Evolutionary conservation across 2,329 filamentous ascomycete species (phyloP).

Genomic region (Zarea fungicola): DNA sequence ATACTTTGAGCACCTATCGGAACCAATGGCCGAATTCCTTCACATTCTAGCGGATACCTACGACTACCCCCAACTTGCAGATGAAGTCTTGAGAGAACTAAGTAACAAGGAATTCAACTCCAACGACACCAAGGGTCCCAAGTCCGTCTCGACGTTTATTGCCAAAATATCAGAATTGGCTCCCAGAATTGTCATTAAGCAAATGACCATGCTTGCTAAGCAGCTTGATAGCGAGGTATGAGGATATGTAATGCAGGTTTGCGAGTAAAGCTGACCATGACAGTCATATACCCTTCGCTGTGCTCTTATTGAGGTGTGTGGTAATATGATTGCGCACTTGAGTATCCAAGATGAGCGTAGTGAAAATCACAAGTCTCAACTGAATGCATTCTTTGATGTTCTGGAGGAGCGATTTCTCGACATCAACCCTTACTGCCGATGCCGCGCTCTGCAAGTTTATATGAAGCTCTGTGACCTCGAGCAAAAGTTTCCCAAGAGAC

Average conservation of each 20-base stretch:
- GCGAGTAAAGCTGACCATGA: slow-evolving; percentile 20
- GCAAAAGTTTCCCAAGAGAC: slow-evolving; percentile 88
- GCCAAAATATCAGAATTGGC: slow-evolving; percentile 88
- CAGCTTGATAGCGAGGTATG: slow-evolving; percentile 86
- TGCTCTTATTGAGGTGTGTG: slow-evolving; percentile 92
- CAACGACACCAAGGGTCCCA: slow-evolving; percentile 91
- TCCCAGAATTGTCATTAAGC: slow-evolving; percentile 89
- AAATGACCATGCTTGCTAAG: slow-evolving; percentile 93
- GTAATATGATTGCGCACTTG: slow-evolving; percentile 86
- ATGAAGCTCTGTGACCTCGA: slow-evolving; percentile 89
- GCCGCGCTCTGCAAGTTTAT: slow-evolving; percentile 87
- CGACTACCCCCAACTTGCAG: slow-evolving; percentile 90
- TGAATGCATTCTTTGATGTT: slow-evolving; percentile 95
- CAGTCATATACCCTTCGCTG: slow-evolving; percentile 89
- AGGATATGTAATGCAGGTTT: no score
- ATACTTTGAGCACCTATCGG: slow-evolving; percentile 97
- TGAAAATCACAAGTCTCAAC: slow-evolving; percentile 90
- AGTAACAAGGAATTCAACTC: slow-evolving; percentile 98
- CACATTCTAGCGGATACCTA: slow-evolving; percentile 96
- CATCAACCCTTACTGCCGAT: slow-evolving; percentile 93
- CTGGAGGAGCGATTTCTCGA: slow-evolving; percentile 94
- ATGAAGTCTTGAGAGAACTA: slow-evolving; percentile 88
- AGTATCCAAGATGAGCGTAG: slow-evolving; percentile 86
- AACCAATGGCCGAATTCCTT: slow-evolving; percentile 97
- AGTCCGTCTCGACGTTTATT: slow-evolving; percentile 92